Conservation (phyloP, 371 early-diverging fungal genomes). For the Blyttiomyces sp. region DNA sequence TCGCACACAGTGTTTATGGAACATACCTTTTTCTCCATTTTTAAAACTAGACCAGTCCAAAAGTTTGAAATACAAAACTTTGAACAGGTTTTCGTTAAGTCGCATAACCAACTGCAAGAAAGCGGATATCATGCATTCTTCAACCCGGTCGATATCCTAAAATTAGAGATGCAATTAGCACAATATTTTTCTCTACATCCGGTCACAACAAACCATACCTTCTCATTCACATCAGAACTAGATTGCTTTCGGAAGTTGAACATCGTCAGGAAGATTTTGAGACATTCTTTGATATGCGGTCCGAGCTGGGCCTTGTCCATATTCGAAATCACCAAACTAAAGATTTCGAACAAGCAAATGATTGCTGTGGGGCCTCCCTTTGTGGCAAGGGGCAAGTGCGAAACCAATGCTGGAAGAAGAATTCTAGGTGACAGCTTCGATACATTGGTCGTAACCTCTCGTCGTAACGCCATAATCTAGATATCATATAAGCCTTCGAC, state of each 20-base stretch:
- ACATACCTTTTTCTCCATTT: constrained; percentile 14
- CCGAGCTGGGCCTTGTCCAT: constrained; percentile 66
- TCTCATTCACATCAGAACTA: constrained; percentile 1
- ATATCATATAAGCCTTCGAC: too few species aligned
- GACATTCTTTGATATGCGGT: constrained; percentile 70
- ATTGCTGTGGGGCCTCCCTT: constrained; percentile 9
- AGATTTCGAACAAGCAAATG: constrained; percentile 45
- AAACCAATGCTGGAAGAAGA: constrained; percentile 31
- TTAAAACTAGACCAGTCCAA: constrained; percentile 81
- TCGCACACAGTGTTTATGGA: background rate
- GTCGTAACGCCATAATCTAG: background rate
- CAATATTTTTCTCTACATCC: too few species aligned
- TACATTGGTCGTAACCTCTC: constrained; percentile 21
- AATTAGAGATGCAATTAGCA: constrained; percentile 1
- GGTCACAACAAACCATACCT: constrained; percentile 2
- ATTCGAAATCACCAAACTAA: constrained; percentile 58
- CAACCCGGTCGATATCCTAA: constrained; percentile 57
- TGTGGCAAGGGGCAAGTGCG: constrained; percentile 9
- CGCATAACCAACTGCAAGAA: constrained; percentile 82
- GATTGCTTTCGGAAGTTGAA: constrained; percentile 57
- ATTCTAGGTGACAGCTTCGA: constrained; percentile 32
- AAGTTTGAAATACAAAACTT: constrained; percentile 84
- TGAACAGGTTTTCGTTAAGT: constrained; percentile 90
- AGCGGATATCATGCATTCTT: constrained; percentile 63
- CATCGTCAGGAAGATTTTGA: constrained; percentile 75